These are phyloP conservation scores for Exophiala viscosa DNA, from an alignment of 2,329 filamentous ascomycete genomes.

Conservation along the genomic window DNA sequence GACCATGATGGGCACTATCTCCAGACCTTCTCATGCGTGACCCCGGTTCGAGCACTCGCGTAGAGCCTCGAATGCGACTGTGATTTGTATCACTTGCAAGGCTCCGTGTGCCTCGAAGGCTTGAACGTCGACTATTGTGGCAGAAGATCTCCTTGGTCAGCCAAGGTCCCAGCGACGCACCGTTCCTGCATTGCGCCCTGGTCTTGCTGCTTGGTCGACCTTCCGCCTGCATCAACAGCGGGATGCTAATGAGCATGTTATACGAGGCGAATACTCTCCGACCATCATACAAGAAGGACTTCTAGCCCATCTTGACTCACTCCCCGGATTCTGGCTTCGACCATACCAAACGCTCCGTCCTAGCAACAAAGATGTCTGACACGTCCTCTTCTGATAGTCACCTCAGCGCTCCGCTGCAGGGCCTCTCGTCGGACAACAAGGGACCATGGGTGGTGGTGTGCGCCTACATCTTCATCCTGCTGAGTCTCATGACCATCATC, in stretches of 20 bases:
- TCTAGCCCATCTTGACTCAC: background rate
- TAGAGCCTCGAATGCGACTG: too few relatives aligned
- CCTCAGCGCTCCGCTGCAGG: slow-evolving; percentile 1
- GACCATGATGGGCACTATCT: too few relatives aligned
- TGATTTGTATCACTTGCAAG: too few relatives aligned
- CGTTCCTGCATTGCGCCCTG: background rate
- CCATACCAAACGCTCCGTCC: background rate
- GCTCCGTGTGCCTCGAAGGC: too few relatives aligned
- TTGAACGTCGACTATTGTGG: too few relatives aligned
- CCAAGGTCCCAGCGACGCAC: too few relatives aligned
- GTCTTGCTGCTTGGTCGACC: background rate
- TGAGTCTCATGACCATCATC: slow-evolving; percentile 11
- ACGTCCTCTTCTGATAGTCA: background rate
- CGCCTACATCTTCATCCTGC: slow-evolving; percentile 10
- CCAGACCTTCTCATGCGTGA: too few relatives aligned
- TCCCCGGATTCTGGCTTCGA: background rate
- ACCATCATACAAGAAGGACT: background rate
- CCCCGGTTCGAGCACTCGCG: too few relatives aligned
- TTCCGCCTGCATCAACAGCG: background rate
- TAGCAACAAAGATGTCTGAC: background rate
- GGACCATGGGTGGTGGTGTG: slow-evolving; percentile 6
- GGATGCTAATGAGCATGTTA: background rate
- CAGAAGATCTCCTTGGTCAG: too few relatives aligned
- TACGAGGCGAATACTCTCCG: background rate
- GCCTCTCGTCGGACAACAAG: slow-evolving; percentile 6